These are phyloP conservation scores for Knoxia roxburghii DNA, from an alignment of 257 asterid species.

Conservation along the genomic window DNA sequence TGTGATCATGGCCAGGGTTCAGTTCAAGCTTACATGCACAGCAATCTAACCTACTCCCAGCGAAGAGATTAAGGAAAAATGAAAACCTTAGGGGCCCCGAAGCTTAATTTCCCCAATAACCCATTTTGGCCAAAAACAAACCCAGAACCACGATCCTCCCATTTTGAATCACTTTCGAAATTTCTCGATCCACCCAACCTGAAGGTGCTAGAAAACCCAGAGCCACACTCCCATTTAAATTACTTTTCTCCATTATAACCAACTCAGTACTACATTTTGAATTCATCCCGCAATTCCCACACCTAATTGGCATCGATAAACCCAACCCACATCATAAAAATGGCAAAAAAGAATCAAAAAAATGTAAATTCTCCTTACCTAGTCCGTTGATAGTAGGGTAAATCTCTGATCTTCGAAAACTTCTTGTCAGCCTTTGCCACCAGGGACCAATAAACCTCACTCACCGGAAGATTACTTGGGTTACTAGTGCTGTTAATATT, in stretches of 20 bases:
- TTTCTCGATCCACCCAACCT: not conserved
- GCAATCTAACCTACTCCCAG: not conserved
- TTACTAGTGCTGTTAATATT: slow-evolving; percentile 14
- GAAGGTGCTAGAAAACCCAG: not conserved
- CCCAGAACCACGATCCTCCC: not conserved
- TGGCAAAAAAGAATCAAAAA: not conserved
- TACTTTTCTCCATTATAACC: not conserved
- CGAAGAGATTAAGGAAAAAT: not conserved
- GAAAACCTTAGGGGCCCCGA: not conserved
- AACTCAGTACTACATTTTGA: not conserved
- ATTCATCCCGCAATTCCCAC: not conserved
- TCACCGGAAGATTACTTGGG: slow-evolving; percentile 51
- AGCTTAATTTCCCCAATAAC: slow-evolving; percentile 2
- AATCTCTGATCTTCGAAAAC: slow-evolving; percentile 91
- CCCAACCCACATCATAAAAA: slow-evolving; percentile 7
- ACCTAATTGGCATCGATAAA: not conserved
- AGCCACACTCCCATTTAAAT: not conserved
- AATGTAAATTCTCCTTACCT: slow-evolving; percentile 33
- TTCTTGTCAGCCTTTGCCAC: slow-evolving; percentile 98
- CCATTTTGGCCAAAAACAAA: not conserved
- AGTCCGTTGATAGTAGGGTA: slow-evolving; percentile 84
- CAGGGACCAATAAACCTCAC: slow-evolving; percentile 80
- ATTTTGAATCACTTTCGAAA: not conserved
- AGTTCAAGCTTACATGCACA: not conserved
- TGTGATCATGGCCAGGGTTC: not conserved